Evolutionary conservation across 305 asterid genomes (phyloP).

Genomic region (Nicotiana rustica): DNA sequence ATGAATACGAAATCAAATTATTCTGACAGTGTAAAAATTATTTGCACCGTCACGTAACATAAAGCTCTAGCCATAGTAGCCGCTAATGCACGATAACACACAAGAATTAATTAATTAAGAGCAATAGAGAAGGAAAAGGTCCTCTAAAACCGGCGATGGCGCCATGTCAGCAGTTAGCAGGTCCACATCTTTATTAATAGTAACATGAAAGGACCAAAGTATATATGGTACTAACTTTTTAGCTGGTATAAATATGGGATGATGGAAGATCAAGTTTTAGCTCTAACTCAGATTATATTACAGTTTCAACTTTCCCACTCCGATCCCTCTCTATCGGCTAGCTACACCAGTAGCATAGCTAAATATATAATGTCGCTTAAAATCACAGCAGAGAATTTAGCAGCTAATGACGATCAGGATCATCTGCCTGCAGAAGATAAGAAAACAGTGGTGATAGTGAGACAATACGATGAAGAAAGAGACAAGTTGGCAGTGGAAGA

Average conservation of each 20-base stretch:
- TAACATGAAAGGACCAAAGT: constrained; percentile 22
- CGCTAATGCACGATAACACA: not conserved
- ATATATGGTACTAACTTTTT: constrained; percentile 35
- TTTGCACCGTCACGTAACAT: not conserved
- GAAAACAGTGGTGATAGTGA: constrained; percentile 53
- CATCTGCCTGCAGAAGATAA: constrained; percentile 1
- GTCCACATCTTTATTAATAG: not conserved
- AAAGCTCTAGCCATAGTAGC: not conserved
- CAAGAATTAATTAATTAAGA: not conserved
- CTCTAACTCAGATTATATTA: not conserved
- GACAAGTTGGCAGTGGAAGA: constrained; percentile 83
- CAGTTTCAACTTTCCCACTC: not conserved
- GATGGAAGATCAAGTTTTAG: constrained; percentile 46
- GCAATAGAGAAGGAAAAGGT: not conserved
- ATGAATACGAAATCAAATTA: too few relatives aligned
- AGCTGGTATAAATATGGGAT: constrained; percentile 42
- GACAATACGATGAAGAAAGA: constrained; percentile 55
- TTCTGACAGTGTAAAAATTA: too few relatives aligned
- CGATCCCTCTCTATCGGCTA: not conserved
- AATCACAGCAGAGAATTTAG: constrained; percentile 52
- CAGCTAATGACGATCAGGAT: constrained; percentile 12
- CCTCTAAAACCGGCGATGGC: constrained; percentile 27
- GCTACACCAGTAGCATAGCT: not conserved
- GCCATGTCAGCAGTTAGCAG: constrained; percentile 54
- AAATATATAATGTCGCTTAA: constrained; percentile 49